phyloP scores from a whole-genome alignment of 192 early-diverging fungal genomes.

The Funneliformis geosporum region DNA sequence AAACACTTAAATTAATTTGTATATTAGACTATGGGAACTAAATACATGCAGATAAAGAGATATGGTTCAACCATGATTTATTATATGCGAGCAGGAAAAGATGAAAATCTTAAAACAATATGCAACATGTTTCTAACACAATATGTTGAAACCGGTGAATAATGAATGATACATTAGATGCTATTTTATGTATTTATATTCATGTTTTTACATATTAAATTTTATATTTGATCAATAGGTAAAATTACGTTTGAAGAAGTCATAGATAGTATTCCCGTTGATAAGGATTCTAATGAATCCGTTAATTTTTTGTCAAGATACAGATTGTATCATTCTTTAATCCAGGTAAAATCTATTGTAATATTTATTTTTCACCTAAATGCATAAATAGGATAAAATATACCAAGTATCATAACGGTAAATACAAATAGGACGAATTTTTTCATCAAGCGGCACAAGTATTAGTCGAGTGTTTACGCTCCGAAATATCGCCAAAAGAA shows the following conservation, averaged over 20 bases:
- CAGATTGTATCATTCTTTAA: conserved; percentile 13
- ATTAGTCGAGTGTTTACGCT: background rate
- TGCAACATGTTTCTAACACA: conserved; percentile 10
- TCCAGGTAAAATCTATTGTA: background rate
- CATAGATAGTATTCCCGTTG: conserved; percentile 18
- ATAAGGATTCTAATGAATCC: background rate
- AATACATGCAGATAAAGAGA: conserved; percentile 9
- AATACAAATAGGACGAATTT: background rate
- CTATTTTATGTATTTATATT: background rate
- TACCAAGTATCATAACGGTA: background rate
- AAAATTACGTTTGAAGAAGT: conserved; percentile 1
- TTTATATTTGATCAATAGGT: background rate
- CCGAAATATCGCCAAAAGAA: background rate
- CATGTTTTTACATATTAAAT: background rate
- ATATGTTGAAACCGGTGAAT: conserved; percentile 15
- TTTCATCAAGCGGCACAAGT: background rate
- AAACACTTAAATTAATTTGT: background rate
- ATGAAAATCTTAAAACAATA: background rate
- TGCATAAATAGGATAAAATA: background rate
- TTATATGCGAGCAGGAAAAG: conserved; percentile 18
- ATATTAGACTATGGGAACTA: background rate
- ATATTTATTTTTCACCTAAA: background rate
- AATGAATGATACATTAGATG: background rate
- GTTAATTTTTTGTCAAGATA: conserved; percentile 28
- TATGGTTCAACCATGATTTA: conserved; percentile 21